phyloP scores from a whole-genome alignment of 75 land plant species.

The Sequoiadendron giganteum region DNA sequence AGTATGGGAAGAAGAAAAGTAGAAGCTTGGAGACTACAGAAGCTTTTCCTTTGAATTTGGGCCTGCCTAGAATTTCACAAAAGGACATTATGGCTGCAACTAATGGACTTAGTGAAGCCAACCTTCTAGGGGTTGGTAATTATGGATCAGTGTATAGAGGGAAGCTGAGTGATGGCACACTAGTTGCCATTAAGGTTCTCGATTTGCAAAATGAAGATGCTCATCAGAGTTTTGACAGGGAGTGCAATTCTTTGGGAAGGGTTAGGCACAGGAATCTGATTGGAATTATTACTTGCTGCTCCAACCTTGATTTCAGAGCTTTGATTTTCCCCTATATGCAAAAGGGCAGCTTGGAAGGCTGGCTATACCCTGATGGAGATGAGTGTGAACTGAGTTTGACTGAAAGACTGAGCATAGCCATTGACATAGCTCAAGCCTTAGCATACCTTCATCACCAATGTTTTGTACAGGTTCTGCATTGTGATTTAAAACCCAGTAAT shows the following conservation, averaged over 20 bases:
- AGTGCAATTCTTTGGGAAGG: constrained; percentile 25
- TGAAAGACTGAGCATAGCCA: constrained; percentile 44
- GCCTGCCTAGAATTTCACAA: not conserved
- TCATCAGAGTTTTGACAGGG: constrained; percentile 17
- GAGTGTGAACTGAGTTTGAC: constrained; percentile 17
- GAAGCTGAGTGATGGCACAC: constrained; percentile 12
- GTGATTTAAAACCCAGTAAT: constrained; percentile 63
- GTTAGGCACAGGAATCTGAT: constrained; percentile 34
- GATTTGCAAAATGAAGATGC: constrained; percentile 15
- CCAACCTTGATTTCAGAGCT: constrained; percentile 37
- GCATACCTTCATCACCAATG: constrained; percentile 62
- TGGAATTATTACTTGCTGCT: constrained; percentile 20
- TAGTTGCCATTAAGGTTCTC: constrained; percentile 32
- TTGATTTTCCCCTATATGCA: constrained; percentile 50
- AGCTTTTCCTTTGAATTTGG: not conserved
- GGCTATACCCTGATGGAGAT: constrained; percentile 24
- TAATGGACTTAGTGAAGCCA: constrained; percentile 13
- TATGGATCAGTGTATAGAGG: constrained; percentile 49
- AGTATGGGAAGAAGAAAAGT: not conserved
- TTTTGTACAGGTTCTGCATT: constrained; percentile 43
- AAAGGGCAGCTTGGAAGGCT: constrained; percentile 45
- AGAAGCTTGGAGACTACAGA: not conserved
- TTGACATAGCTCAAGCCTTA: constrained; percentile 51
- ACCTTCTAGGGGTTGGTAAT: constrained; percentile 35
- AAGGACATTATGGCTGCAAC: not conserved